Base-by-base conservation (phyloP, 2,329 filamentous ascomycete species). In the Purpureocillium lavendulum region DNA sequence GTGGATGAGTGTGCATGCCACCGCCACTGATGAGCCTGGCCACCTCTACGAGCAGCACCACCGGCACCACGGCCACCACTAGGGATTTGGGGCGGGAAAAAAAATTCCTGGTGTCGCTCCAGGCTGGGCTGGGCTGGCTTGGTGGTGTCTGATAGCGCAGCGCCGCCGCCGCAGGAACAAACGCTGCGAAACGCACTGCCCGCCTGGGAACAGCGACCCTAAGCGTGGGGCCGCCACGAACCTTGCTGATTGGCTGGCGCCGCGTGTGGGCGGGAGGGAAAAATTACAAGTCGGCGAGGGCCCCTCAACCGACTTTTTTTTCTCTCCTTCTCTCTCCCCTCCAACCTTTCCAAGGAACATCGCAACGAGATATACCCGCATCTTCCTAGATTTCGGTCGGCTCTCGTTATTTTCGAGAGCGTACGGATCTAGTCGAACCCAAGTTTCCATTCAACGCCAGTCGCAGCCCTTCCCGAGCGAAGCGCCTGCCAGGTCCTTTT, bases 351-450 rank as follows among this genome's bases (percentile, higher is more conserved):
- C 51, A 50, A 53, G 53, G 44, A 52, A 49, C 47, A 55, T 50
- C 53, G 53, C 53, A 54, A 50, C 48, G 43, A 59, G 49, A 56
- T 48, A 51, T 49, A 51, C 54, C 51, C 42, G 37, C 45, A 44
- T 48, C 47, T 56, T 70, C 63, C 55, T 69, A 67, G 60, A 57
- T 62, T 26, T 58, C 51, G 51, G 51, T 57, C 51, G 50, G 55
- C 63, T 67, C 64, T 65, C 61, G 60, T 59, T 46, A 51, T 49
- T 50, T 45, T 61, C 60, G 72, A 64, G 71, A 69, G 64, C 61
- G 55, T 52, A 58, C 57, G 62, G 62, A 61, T 73, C 69, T 73
- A 71, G 65, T 55, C 50, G 57, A 58, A 13, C 15, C 45, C 60
- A 40, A 44, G 50, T 40, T 47, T 49, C 55, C 51, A 36, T 50